These are phyloP conservation scores for Aureobasidium uvarum DNA, from an alignment of 2,329 filamentous ascomycete species.

Conservation along the genomic window DNA sequence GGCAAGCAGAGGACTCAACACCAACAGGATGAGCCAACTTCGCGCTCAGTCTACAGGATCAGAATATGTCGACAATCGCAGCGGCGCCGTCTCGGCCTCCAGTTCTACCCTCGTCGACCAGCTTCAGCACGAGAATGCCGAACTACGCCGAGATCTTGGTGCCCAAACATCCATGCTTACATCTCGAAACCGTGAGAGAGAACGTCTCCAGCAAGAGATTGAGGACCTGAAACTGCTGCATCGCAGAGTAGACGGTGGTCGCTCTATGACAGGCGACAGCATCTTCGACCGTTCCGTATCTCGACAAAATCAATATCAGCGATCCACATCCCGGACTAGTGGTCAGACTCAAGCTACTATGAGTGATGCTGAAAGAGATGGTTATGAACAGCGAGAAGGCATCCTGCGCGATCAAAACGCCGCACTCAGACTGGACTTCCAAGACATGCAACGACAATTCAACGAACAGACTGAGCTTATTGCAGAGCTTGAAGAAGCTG, in stretches of 20 bases:
- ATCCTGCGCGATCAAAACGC: constrained; percentile 84
- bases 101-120: constrained; percentile 78
- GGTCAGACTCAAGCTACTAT: constrained; percentile 64
- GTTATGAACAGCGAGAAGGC: constrained; percentile 79
- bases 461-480: constrained; percentile 78
- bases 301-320: constrained; percentile 63
- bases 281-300: constrained; percentile 94
- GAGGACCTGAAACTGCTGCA: constrained; percentile 91
- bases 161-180: constrained; percentile 98
- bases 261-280: constrained; percentile 72
- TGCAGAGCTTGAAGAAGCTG: constrained; percentile 66
- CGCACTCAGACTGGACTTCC: constrained; percentile 81
- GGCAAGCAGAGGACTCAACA: constrained; percentile 34
- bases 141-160: constrained; percentile 85
- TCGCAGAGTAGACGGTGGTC: constrained; percentile 62
- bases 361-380: constrained; percentile 78
- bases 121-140: constrained; percentile 86
- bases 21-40: constrained; percentile 43
- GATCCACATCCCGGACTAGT: constrained; percentile 73
- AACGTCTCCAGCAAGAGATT: constrained; percentile 92
- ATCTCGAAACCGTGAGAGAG: constrained; percentile 91
- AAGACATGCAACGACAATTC: constrained; percentile 80
- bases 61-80: constrained; percentile 33
- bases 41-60: constrained; percentile 41
- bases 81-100: constrained; percentile 55